phyloP scores from a whole-genome alignment of 1,139 yeast species.

The Arxiozyma slooffiae region DNA sequence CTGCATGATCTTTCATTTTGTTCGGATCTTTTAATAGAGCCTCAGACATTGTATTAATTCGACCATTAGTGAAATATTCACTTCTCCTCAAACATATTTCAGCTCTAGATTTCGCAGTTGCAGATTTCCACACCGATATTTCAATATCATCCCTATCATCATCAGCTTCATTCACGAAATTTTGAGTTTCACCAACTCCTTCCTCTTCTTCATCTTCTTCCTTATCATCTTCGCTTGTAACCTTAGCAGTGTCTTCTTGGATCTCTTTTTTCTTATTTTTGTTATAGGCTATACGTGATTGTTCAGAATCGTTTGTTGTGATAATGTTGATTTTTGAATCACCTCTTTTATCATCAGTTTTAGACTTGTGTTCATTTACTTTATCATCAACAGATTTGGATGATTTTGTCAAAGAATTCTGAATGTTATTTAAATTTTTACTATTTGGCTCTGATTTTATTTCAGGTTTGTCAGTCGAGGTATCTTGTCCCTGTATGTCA shows the following conservation, averaged over 20 bases:
- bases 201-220: slow-evolving; percentile 17
- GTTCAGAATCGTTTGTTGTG: neutral
- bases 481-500: neutral
- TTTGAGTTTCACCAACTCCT: slow-evolving; percentile 28
- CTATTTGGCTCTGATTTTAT: neutral
- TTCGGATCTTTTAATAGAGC: slow-evolving; percentile 55
- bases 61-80: slow-evolving; percentile 47
- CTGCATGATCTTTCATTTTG: slow-evolving; percentile 41
- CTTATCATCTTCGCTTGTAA: slow-evolving; percentile 2
- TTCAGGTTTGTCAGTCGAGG: neutral
- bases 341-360: neutral
- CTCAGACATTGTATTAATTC: slow-evolving; percentile 53
- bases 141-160: slow-evolving; percentile 60
- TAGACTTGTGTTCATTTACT: neutral
- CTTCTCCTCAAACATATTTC: slow-evolving; percentile 64
- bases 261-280: neutral
- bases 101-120: slow-evolving; percentile 73
- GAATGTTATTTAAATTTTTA: neutral
- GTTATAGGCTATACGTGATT: neutral
- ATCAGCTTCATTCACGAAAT: slow-evolving; percentile 34
- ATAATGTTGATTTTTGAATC: neutral
- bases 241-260: neutral
- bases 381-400: neutral
- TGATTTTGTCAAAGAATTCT: neutral
- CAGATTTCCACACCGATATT: slow-evolving; percentile 67